These are phyloP conservation scores for Wickerhamomyces chaumierensis DNA, from an alignment of 805 yeast species.

Conservation along the genomic window DNA sequence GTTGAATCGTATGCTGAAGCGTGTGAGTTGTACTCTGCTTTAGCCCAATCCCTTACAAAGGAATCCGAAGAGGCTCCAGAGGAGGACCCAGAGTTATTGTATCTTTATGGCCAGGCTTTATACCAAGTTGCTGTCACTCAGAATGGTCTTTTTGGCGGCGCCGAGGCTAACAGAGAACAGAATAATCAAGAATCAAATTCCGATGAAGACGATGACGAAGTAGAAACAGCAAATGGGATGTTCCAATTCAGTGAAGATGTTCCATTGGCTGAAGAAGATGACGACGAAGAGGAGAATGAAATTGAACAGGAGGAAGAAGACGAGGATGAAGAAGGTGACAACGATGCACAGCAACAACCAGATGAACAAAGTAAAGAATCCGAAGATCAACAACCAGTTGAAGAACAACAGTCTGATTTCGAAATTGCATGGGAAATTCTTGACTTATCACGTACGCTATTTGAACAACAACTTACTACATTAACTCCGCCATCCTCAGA, in stretches of 20 bases:
- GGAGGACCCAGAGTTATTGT: slow-evolving; percentile 65
- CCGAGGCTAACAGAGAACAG: slow-evolving; percentile 14
- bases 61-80: slow-evolving; percentile 20
- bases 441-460: slow-evolving; percentile 65
- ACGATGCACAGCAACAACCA: neutral
- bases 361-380: neutral
- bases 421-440: slow-evolving; percentile 83
- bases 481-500: slow-evolving; percentile 3
- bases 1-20: slow-evolving; percentile 64
- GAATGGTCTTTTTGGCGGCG: slow-evolving; percentile 66
- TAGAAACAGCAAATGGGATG: slow-evolving; percentile 17
- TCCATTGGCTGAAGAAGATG: slow-evolving; percentile 23
- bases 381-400: neutral
- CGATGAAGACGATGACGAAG: slow-evolving; percentile 18
- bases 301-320: neutral
- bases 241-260: slow-evolving; percentile 27
- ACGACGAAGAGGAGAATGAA: neutral
- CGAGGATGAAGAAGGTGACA: neutral
- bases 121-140: slow-evolving; percentile 67
- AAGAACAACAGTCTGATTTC: slow-evolving; percentile 53
- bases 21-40: slow-evolving; percentile 39
- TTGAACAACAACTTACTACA: slow-evolving; percentile 23
- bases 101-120: slow-evolving; percentile 68
- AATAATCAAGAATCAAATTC: slow-evolving; percentile 11
- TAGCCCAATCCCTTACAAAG: neutral